phyloP scores from a whole-genome alignment of 306 rosid genomes.

The Lathyrus tuberosus region DNA sequence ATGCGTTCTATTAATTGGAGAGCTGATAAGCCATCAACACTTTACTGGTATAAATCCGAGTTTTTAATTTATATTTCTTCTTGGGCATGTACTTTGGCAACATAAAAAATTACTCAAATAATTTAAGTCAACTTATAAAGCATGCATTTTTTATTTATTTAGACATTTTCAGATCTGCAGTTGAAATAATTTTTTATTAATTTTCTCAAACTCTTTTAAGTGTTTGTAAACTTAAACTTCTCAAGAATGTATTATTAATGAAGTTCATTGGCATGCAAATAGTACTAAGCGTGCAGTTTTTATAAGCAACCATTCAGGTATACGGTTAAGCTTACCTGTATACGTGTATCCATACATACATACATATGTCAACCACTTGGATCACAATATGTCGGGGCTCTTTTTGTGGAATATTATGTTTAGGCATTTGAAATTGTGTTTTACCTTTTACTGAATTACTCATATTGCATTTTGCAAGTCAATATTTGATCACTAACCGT shows the following conservation, averaged over 20 bases:
- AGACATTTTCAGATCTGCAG: constrained; percentile 21
- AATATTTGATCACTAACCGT: constrained; percentile 17
- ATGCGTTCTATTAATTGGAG: constrained; percentile 97
- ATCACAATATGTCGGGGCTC: constrained; percentile 6
- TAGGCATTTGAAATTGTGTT: constrained; percentile 31
- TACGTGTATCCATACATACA: constrained; percentile 17
- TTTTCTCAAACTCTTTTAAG: constrained; percentile 1
- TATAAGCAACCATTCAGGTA: constrained; percentile 24
- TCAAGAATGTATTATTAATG: not conserved
- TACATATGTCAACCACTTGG: constrained; percentile 10
- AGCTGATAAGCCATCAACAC: constrained; percentile 81
- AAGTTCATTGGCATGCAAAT: constrained; percentile 23
- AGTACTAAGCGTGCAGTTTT: constrained; percentile 9
- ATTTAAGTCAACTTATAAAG: not conserved
- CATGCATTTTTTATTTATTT: not conserved
- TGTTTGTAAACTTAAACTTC: constrained; percentile 30
- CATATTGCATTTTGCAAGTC: constrained; percentile 25
- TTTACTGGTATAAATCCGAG: constrained; percentile 70
- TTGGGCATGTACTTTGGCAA: not conserved
- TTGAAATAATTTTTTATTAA: constrained; percentile 18
- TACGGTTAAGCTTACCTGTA: constrained; percentile 1
- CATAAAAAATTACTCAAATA: constrained; percentile 19
- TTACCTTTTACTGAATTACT: constrained; percentile 12
- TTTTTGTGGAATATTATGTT: constrained; percentile 22
- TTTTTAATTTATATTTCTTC: constrained; percentile 32